Conservation (phyloP, 208 protist genomes). For the Entamoeba moshkovskii region DNA sequence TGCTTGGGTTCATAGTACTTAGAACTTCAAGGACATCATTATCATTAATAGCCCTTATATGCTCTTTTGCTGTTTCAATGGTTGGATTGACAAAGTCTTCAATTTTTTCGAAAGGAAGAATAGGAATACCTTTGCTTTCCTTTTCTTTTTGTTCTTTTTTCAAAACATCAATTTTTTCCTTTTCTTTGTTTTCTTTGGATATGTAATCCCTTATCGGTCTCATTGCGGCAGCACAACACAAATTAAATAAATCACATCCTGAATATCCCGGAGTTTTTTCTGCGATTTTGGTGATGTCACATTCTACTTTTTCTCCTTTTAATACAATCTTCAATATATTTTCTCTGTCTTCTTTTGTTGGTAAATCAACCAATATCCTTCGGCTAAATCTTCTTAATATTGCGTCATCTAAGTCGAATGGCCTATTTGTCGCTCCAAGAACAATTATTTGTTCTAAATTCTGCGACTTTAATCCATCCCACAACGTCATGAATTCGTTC, state of each 20-base stretch:
- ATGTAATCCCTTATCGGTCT: background rate
- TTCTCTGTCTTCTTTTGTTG: background rate
- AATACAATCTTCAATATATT: background rate
- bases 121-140: background rate
- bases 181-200: background rate
- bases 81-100: background rate
- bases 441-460: background rate
- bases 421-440: constrained; percentile 10
- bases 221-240: background rate
- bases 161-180: background rate
- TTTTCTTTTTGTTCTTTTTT: background rate
- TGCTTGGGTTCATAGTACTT: background rate
- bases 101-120: background rate
- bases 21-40: background rate
- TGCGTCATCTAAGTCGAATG: constrained; percentile 3
- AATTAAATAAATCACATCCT: constrained; percentile 3
- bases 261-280: constrained; percentile 4
- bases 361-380: constrained; percentile 6
- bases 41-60: background rate
- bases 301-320: background rate
- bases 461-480: constrained; percentile 47
- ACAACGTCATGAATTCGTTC: constrained; percentile 75
- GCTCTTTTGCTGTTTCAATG: background rate
- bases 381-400: background rate
- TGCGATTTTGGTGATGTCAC: background rate